Percentiles rank a stretch among this genome's conserved stretches.
phyloP scores from a whole-genome alignment of 2,329 filamentous ascomycete species.

The Fusarium agapanthi region DNA sequence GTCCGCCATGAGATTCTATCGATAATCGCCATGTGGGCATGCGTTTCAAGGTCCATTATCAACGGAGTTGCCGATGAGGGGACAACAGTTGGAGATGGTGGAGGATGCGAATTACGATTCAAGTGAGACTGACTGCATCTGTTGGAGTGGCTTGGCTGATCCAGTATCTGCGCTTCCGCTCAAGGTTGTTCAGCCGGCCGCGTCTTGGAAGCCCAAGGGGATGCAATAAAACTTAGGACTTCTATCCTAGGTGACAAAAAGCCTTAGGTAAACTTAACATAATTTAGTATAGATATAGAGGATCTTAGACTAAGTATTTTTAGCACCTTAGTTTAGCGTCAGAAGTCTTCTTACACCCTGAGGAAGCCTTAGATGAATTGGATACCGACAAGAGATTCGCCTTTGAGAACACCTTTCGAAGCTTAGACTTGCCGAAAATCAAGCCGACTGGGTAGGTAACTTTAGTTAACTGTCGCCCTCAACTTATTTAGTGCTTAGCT shows the following conservation, averaged over 20 bases:
- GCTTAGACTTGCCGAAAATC: not conserved
- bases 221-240: too few relatives aligned
- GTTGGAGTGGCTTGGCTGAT: conserved; percentile 1
- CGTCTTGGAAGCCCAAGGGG: too few relatives aligned
- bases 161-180: not conserved
- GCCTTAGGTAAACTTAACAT: too few relatives aligned
- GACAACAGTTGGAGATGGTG: not conserved
- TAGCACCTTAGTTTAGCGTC: too few relatives aligned
- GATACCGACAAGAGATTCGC: conserved; percentile 1
- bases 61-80: conserved; percentile 20
- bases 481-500: conserved; percentile 16
- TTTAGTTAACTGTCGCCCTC: not conserved
- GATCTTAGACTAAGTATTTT: too few relatives aligned
- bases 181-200: conserved; percentile 15
- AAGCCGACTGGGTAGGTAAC: not conserved
- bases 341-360: too few relatives aligned
- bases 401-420: not conserved
- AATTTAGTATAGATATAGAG: too few relatives aligned
- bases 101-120: conserved; percentile 6
- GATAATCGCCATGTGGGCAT: conserved; percentile 21
- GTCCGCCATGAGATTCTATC: not conserved
- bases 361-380: not conserved
- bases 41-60: not conserved
- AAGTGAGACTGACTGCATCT: conserved; percentile 7
- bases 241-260: too few relatives aligned